Conservation (phyloP, 2,329 filamentous ascomycete species). For the Chaetomium sp. region DNA sequence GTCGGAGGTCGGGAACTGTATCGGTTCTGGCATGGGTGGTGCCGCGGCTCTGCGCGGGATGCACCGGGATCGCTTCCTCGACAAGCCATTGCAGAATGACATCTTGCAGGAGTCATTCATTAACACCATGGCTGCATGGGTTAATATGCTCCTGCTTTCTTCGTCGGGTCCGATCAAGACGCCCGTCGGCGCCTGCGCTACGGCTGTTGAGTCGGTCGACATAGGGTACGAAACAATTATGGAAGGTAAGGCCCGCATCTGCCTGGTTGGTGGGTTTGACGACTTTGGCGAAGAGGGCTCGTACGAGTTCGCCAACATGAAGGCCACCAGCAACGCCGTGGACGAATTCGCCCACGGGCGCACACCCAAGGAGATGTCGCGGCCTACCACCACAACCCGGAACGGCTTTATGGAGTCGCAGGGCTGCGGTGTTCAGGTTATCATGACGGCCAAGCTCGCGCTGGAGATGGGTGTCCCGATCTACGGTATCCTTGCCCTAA, state of each 20-base stretch:
- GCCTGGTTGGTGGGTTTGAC: slow-evolving; percentile 97
- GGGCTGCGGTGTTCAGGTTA: slow-evolving; percentile 94
- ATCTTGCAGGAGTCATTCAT: slow-evolving; percentile 99
- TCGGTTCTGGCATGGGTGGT: slow-evolving; percentile 97
- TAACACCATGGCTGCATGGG: slow-evolving; percentile 99
- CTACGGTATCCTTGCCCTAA: slow-evolving; percentile 87
- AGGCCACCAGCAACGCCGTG: slow-evolving; percentile 95
- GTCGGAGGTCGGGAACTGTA: slow-evolving; percentile 95
- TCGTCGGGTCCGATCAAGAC: slow-evolving; percentile 98
- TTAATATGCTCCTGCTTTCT: slow-evolving; percentile 97
- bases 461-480: slow-evolving; percentile 98
- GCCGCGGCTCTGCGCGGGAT: slow-evolving; percentile 87
- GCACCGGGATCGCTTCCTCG: slow-evolving; percentile 96
- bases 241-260: slow-evolving; percentile 94
- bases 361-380: slow-evolving; percentile 95
- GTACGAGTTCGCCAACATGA: slow-evolving; percentile 99
- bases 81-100: slow-evolving; percentile 97
- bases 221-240: slow-evolving; percentile 98
- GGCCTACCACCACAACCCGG: slow-evolving; percentile 91
- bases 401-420: slow-evolving; percentile 99
- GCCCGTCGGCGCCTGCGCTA: slow-evolving; percentile 94
- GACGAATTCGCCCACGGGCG: slow-evolving; percentile 94
- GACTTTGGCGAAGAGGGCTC: slow-evolving; percentile 99
- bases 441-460: slow-evolving; percentile 95
- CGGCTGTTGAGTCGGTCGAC: slow-evolving; percentile 92